A percentile compares a stretch with the other conserved stretches of the same genome.
Conservation (phyloP, 768 basidiomycete species). For the Xanthoconium purpureum region DNA sequence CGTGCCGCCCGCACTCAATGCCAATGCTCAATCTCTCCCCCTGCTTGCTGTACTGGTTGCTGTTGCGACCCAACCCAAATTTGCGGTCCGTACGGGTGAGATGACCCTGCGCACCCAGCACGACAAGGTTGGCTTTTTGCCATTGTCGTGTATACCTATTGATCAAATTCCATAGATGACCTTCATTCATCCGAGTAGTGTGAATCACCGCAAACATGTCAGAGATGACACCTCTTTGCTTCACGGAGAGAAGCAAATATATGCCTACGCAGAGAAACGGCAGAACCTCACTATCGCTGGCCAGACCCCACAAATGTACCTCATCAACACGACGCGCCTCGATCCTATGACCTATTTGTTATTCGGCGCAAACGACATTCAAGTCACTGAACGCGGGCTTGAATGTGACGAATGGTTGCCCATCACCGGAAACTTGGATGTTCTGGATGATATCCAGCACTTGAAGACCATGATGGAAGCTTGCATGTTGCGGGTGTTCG, state of each 20-base stretch:
- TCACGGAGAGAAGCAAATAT: constrained; percentile 64
- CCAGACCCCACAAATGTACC: constrained; percentile 56
- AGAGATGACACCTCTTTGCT: constrained; percentile 15
- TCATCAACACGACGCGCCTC: constrained; percentile 78
- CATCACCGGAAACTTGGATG: constrained; percentile 66
- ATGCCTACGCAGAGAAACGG: constrained; percentile 81
- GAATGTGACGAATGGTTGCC: constrained; percentile 92
- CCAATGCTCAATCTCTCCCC: constrained; percentile 70
- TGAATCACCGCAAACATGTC: constrained; percentile 66
- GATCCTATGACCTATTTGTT: constrained; percentile 89
- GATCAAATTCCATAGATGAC: constrained; percentile 46
- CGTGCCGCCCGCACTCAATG: constrained; percentile 67
- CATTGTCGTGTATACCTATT: constrained; percentile 5
- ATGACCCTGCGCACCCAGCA: constrained; percentile 68
- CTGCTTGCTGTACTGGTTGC: constrained; percentile 81
- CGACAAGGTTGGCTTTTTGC: constrained; percentile 62
- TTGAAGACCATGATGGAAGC: constrained; percentile 77
- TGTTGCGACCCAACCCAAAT: constrained; percentile 86
- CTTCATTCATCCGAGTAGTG: constrained; percentile 82
- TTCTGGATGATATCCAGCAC: constrained; percentile 78
- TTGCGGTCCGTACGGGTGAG: constrained; percentile 73
- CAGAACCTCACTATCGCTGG: constrained; percentile 59
- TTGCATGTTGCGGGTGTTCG: constrained; percentile 87
- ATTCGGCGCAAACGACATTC: constrained; percentile 81
- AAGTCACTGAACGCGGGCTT: constrained; percentile 67